Conservation (phyloP, 2,329 filamentous ascomycete genomes). For the Pseudogymnoascus pannorum region DNA sequence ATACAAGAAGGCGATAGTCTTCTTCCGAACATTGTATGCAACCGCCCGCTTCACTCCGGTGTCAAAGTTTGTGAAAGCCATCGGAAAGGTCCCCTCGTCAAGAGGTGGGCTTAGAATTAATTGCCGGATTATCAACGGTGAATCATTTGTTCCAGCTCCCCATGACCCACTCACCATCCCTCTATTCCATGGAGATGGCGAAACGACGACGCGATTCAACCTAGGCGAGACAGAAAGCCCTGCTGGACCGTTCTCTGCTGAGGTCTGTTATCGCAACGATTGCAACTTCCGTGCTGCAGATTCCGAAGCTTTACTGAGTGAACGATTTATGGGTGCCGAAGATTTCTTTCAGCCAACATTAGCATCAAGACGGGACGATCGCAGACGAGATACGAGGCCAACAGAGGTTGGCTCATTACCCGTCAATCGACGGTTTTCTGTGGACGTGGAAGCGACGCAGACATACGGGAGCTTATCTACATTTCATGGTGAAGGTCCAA, state of each 20-base stretch:
- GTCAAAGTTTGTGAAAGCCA: conserved; percentile 71
- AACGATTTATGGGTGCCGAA: conserved; percentile 85
- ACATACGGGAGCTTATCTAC: conserved; percentile 87
- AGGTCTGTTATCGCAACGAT: conserved; percentile 77
- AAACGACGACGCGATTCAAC: conserved; percentile 66
- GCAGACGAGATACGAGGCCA: conserved; percentile 31
- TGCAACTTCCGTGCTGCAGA: conserved; percentile 90
- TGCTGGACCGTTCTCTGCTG: conserved; percentile 73
- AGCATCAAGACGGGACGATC: conserved; percentile 32
- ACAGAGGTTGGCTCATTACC: conserved; percentile 69
- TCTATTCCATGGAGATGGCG: conserved; percentile 54
- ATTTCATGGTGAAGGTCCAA: conserved; percentile 74
- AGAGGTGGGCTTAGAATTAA: conserved; percentile 61
- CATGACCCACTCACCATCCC: conserved; percentile 66
- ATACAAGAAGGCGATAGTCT: conserved; percentile 95
- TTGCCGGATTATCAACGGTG: conserved; percentile 68
- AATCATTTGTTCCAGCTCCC: conserved; percentile 42
- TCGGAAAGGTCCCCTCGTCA: conserved; percentile 61
- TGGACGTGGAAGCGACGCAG: conserved; percentile 58
- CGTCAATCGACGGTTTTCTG: conserved; percentile 43
- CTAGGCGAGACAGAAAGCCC: conserved; percentile 84
- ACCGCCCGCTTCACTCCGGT: conserved; percentile 76
- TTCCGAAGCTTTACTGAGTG: conserved; percentile 82
- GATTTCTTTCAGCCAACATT: conserved; percentile 77
- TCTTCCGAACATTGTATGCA: conserved; percentile 83